These are phyloP conservation scores for Cydonia oblonga DNA, from an alignment of 331 rosid species.

Conservation along the genomic window DNA sequence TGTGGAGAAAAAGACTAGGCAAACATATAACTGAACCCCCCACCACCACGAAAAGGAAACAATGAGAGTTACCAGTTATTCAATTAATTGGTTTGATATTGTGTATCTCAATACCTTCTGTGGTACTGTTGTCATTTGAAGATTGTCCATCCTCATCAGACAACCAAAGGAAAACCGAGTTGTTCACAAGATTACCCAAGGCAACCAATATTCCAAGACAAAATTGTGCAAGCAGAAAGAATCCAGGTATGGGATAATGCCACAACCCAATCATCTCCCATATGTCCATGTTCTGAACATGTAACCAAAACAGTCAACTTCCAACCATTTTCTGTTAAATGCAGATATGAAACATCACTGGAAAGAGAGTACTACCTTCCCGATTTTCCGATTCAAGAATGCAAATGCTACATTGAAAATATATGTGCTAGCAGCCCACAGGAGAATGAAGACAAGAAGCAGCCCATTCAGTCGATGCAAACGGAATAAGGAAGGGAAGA, in stretches of 20 bases:
- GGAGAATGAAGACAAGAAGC: slow-evolving; percentile 97
- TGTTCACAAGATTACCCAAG: slow-evolving; percentile 93
- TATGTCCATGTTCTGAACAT: slow-evolving; percentile 76
- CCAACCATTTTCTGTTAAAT: slow-evolving; percentile 8
- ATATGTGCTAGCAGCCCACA: slow-evolving; percentile 99
- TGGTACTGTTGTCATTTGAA: slow-evolving; percentile 36
- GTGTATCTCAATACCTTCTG: slow-evolving; percentile 34
- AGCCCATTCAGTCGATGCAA: slow-evolving; percentile 88
- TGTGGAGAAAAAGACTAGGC: not conserved
- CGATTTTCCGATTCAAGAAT: slow-evolving; percentile 67
- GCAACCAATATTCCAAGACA: slow-evolving; percentile 96
- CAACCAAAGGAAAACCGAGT: slow-evolving; percentile 82
- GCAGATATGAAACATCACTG: slow-evolving; percentile 3
- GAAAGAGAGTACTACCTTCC: slow-evolving; percentile 55
- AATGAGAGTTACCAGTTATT: not conserved
- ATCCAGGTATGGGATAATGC: slow-evolving; percentile 95
- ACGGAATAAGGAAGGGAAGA: slow-evolving; percentile 81
- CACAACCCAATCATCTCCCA: slow-evolving; percentile 99
- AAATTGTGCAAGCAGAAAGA: slow-evolving; percentile 92
- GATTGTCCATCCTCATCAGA: slow-evolving; percentile 59
- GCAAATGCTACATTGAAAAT: slow-evolving; percentile 86
- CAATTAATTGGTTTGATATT: not conserved
- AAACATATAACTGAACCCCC: not conserved
- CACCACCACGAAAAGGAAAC: not conserved
- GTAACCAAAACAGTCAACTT: slow-evolving; percentile 12